Base-by-base conservation (phyloP, 2,329 filamentous ascomycete genomes). In the Pestalotiopsis sp. region DNA sequence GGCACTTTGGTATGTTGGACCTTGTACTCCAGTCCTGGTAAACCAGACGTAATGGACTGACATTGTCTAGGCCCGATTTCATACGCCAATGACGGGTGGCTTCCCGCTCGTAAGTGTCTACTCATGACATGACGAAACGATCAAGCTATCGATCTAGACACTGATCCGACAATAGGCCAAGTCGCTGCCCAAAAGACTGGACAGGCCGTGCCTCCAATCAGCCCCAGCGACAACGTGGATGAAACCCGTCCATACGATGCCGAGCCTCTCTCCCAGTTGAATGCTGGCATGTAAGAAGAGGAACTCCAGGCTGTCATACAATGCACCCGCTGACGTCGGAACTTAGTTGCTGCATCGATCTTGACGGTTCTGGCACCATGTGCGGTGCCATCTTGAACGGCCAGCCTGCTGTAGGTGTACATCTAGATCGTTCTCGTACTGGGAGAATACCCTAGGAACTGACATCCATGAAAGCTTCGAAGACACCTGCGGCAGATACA, bases 251-350 rank as follows among this genome's bases (percentile, higher is more conserved):
- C 41, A 1, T 6, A 45, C 41, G 41, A 45, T 17, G 41, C 41
- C 41, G 41, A 45, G 17, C 6, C 5, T 12, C 13, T 45, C 41
- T 45, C 41, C 1, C 3, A 1, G 17, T 17, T 45, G 13, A 45
- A 45, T 17, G 13, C 41, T 2, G 41, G 13, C 5, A 2, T 45
- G 41, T 45, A 17, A 45, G 41, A 6, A 45, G 13, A 13, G 17
- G 17, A 6, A 14, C 13, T 4, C 3, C 17, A 12, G 13, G 12
- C 0, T 4, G 1, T 14, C 17, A 1, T 4, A 6, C 13, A 14
- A 4, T 3, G 3, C 1, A 14, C 13, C 5, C 4, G 5, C 4
- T 45, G 17, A 45, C 17, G 5, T 45, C 13, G 13, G 13, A 17
- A 17, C 13, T 5, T 17, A 45, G 41, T 6, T 45, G 41, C 41